Percentiles rank a stretch among this genome's conserved stretches.
phyloP scores from a whole-genome alignment of 495 filamentous ascomycete genomes.

The Corynascus novoguineensis region DNA sequence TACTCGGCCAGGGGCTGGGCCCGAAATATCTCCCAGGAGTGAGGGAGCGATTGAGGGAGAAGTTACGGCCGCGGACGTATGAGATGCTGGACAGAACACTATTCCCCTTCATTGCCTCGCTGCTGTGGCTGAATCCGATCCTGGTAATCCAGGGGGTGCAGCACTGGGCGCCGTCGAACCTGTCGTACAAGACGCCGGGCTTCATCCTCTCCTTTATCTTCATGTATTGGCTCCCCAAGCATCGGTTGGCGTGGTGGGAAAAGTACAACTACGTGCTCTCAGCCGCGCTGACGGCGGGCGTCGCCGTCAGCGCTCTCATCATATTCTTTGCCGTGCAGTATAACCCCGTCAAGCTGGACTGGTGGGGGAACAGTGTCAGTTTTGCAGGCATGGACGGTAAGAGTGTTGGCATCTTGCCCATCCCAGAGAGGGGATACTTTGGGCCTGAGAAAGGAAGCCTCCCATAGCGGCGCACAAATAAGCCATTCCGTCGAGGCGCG shows the following conservation, averaged over 20 bases:
- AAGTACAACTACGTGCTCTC: conserved; percentile 62
- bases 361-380: conserved; percentile 57
- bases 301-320: conserved; percentile 54
- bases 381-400: conserved; percentile 29
- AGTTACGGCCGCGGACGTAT: conserved; percentile 19
- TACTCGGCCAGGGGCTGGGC: conserved; percentile 27
- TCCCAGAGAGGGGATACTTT: conserved; percentile 35
- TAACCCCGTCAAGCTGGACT: conserved; percentile 44
- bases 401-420: conserved; percentile 22
- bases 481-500: too few species aligned
- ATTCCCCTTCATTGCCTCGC: conserved; percentile 25
- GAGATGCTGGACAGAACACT: conserved; percentile 27
- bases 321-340: conserved; percentile 59
- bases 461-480: conserved; percentile 17
- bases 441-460: conserved; percentile 35
- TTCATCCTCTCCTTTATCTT: conserved; percentile 30
- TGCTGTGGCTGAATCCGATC: conserved; percentile 30
- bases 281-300: conserved; percentile 55
- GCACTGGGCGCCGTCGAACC: conserved; percentile 31
- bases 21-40: conserved; percentile 30
- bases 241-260: conserved; percentile 32
- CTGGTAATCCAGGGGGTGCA: conserved; percentile 32
- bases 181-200: conserved; percentile 31
- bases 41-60: conserved; percentile 24
- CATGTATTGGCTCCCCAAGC: conserved; percentile 24